Evolutionary conservation across 2,329 filamentous ascomycete species (phyloP).

Genomic region (Lithohypha guttulata): DNA sequence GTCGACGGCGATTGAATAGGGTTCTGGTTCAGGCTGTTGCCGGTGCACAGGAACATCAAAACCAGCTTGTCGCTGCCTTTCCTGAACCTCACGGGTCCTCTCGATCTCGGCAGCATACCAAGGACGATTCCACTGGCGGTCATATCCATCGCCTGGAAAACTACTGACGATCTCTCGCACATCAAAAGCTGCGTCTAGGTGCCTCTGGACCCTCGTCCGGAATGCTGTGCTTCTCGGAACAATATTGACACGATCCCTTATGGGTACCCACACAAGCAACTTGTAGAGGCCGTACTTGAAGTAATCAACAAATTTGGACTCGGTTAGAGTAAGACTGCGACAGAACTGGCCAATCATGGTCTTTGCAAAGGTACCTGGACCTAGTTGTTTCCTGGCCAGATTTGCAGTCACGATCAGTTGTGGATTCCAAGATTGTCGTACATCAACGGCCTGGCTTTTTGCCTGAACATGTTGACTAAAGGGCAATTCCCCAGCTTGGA

Average conservation of each 20-base stretch:
- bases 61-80: not conserved
- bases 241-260: slow-evolving; percentile 47
- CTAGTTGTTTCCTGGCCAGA: slow-evolving; percentile 43
- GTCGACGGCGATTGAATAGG: not conserved
- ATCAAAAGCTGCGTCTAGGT: slow-evolving; percentile 14
- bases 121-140: not conserved
- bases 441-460: too few relatives aligned
- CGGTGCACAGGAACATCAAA: slow-evolving; percentile 1
- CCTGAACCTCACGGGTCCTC: not conserved
- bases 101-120: slow-evolving; percentile 8
- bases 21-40: not conserved
- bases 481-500: not conserved
- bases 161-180: slow-evolving; percentile 15
- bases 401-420: slow-evolving; percentile 65
- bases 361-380: slow-evolving; percentile 42
- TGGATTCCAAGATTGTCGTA: too few relatives aligned
- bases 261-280: slow-evolving; percentile 62
- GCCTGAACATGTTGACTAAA: too few relatives aligned
- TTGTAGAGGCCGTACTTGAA: slow-evolving; percentile 70
- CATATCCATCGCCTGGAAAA: not conserved
- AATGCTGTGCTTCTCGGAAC: slow-evolving; percentile 50
- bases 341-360: slow-evolving; percentile 51
- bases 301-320: slow-evolving; percentile 42
- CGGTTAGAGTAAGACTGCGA: slow-evolving; percentile 44
- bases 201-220: slow-evolving; percentile 30